These are phyloP conservation scores for Trichomonascus vanleenenianus DNA, from an alignment of 805 yeast genomes.

Conservation along the genomic window DNA sequence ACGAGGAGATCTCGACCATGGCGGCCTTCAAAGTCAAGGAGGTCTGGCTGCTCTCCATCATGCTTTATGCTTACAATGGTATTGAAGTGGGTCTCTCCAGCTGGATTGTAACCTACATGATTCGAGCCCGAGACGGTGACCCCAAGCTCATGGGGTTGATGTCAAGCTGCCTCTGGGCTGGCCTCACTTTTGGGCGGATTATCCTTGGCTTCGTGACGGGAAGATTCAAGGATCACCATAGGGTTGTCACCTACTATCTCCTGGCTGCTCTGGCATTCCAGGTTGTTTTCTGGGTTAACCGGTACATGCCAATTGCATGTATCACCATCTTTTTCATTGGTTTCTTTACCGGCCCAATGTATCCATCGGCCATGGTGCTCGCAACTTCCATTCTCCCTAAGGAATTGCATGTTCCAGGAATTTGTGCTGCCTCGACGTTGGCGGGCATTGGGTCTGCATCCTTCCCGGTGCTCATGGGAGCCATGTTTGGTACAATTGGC, in stretches of 20 bases:
- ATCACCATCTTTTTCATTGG: conserved; percentile 44
- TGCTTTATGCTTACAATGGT: conserved; percentile 57
- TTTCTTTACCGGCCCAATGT: conserved; percentile 57
- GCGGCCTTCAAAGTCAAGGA: conserved; percentile 8
- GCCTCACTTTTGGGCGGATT: conserved; percentile 60
- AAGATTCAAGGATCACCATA: conserved; percentile 18
- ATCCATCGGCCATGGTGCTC: conserved; percentile 69
- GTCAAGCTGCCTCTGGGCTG: conserved; percentile 66
- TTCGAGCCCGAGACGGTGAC: conserved; percentile 44
- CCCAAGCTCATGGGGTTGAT: conserved; percentile 47
- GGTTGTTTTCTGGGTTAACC: conserved; percentile 41
- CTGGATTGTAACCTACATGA: conserved; percentile 58
- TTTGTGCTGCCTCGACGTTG: conserved; percentile 67
- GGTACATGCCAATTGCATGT: conserved; percentile 38
- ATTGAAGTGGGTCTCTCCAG: conserved; percentile 61
- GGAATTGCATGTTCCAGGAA: conserved; percentile 52
- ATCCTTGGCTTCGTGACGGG: conserved; percentile 36
- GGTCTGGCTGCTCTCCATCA: conserved; percentile 41
- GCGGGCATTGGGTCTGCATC: conserved; percentile 80
- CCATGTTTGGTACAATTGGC: conserved; percentile 17
- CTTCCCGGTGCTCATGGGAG: conserved; percentile 59
- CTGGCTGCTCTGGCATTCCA: conserved; percentile 33
- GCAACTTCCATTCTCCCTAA: conserved; percentile 55
- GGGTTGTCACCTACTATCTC: conserved; percentile 24
- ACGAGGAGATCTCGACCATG: not conserved